Percentiles rank a stretch among this genome's conserved stretches.
Evolutionary conservation across 2,329 filamentous ascomycete genomes (phyloP).

Genomic region (Phialophora macrospora): DNA sequence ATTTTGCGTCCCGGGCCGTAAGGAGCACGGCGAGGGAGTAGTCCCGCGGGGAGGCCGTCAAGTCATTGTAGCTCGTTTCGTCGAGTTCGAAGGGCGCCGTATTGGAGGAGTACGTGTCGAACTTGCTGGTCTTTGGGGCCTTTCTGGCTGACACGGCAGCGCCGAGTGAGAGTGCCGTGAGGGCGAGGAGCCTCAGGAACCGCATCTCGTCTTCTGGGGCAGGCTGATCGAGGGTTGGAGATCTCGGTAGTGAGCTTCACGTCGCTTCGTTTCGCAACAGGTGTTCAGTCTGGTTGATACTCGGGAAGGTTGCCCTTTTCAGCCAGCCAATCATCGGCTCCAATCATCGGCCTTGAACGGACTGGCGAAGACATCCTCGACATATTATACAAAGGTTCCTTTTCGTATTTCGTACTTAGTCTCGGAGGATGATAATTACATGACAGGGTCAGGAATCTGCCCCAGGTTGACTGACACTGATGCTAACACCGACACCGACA

Average conservation of each 20-base stretch:
- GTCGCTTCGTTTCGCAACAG: background rate
- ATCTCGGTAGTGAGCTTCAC: background rate
- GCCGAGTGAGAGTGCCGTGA: slow-evolving; percentile 65
- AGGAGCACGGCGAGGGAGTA: slow-evolving; percentile 82
- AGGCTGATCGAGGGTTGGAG: background rate
- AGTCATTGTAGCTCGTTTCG: slow-evolving; percentile 73
- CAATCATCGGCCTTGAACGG: background rate
- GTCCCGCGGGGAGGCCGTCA: slow-evolving; percentile 79
- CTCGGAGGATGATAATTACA: too few relatives aligned
- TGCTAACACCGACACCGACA: too few relatives aligned
- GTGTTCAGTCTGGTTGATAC: slow-evolving; percentile 12
- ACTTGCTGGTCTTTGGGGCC: slow-evolving; percentile 68
- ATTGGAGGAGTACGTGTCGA: slow-evolving; percentile 72
- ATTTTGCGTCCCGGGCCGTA: slow-evolving; percentile 82
- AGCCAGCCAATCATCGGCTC: background rate
- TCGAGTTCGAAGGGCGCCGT: slow-evolving; percentile 75
- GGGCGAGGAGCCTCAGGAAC: slow-evolving; percentile 66
- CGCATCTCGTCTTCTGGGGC: slow-evolving; percentile 63
- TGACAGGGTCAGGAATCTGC: background rate
- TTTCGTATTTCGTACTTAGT: too few relatives aligned
- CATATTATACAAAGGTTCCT: too few relatives aligned
- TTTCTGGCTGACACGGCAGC: slow-evolving; percentile 63
- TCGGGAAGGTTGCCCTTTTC: slow-evolving; percentile 16
- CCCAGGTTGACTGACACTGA: background rate
- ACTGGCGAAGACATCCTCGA: too few relatives aligned